These are phyloP conservation scores for Phyllosticta citriasiana DNA, from an alignment of 2,329 filamentous ascomycete genomes.

Conservation along the genomic window DNA sequence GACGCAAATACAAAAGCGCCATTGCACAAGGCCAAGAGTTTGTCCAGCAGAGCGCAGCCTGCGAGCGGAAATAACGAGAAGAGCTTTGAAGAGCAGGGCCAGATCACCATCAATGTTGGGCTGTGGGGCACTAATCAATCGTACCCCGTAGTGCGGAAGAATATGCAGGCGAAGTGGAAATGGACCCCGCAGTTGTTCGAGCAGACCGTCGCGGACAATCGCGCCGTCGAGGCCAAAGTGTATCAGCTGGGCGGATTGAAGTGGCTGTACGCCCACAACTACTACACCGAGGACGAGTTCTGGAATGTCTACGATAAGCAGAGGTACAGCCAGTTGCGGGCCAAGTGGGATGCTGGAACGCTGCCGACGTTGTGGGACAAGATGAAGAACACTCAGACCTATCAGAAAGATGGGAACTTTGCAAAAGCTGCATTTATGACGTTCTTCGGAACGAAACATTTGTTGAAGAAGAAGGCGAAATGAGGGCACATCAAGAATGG, in stretches of 20 bases:
- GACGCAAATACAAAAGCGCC: constrained; percentile 12
- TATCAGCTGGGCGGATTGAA: constrained; percentile 54
- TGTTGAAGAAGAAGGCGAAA: not conserved
- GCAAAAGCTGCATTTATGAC: not conserved
- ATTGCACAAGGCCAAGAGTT: constrained; percentile 20
- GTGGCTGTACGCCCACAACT: constrained; percentile 61
- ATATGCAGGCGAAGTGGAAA: not conserved
- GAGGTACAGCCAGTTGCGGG: not conserved
- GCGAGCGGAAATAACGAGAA: constrained; percentile 10
- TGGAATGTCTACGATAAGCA: constrained; percentile 33
- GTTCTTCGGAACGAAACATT: not conserved
- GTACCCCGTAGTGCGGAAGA: constrained; percentile 42
- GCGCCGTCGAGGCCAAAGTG: constrained; percentile 50
- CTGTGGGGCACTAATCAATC: constrained; percentile 63
- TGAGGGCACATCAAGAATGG: not conserved
- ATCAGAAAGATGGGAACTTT: not conserved
- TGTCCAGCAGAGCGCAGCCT: constrained; percentile 15
- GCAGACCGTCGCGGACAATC: constrained; percentile 33
- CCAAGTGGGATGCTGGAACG: not conserved
- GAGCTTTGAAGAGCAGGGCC: constrained; percentile 19
- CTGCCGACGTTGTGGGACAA: not conserved
- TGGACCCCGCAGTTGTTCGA: not conserved
- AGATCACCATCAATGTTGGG: constrained; percentile 45
- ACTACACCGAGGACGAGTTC: constrained; percentile 59
- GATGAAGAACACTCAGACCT: not conserved